Percentiles rank a stretch among this genome's conserved stretches.
These are phyloP conservation scores for Cytospora mali DNA, from an alignment of 2,329 filamentous ascomycete species.

Conservation along the genomic window DNA sequence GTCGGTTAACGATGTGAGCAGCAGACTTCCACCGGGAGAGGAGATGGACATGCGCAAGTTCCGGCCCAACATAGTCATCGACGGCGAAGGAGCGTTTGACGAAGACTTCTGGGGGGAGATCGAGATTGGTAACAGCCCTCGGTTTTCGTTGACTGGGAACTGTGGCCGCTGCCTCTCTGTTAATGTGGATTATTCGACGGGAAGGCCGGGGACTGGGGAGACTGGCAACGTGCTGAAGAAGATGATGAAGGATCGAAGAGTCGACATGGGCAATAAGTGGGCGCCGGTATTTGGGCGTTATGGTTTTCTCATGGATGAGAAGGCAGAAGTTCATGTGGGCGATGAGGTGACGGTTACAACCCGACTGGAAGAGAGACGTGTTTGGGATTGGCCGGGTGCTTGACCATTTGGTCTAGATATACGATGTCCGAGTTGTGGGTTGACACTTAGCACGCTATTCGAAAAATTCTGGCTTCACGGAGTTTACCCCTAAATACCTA, in stretches of 20 bases:
- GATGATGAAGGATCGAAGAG: conserved; percentile 69
- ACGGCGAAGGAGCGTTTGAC: conserved; percentile 62
- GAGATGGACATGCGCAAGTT: conserved; percentile 68
- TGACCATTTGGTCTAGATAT: not conserved
- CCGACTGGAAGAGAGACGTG: conserved; percentile 33
- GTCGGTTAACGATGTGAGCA: conserved; percentile 69
- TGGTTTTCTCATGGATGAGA: conserved; percentile 55
- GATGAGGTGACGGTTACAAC: conserved; percentile 57
- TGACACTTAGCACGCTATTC: not conserved
- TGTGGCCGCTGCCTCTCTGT: conserved; percentile 70
- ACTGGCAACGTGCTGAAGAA: conserved; percentile 67
- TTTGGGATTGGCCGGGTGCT: conserved; percentile 24
- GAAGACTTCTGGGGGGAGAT: conserved; percentile 76
- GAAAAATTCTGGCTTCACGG: too few relatives aligned
- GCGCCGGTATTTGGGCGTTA: conserved; percentile 75
- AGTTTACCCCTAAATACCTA: too few relatives aligned
- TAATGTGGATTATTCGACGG: conserved; percentile 72
- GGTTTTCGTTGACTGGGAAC: conserved; percentile 66
- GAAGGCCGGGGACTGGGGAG: conserved; percentile 58
- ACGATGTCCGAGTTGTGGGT: not conserved
- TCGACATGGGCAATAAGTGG: conserved; percentile 69
- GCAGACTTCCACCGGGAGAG: conserved; percentile 51
- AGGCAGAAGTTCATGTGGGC: conserved; percentile 52
- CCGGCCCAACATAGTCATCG: conserved; percentile 72
- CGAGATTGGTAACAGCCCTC: conserved; percentile 41